Conservation (phyloP, 2,329 filamentous ascomycete species). For the Aspergillus bombycis region DNA sequence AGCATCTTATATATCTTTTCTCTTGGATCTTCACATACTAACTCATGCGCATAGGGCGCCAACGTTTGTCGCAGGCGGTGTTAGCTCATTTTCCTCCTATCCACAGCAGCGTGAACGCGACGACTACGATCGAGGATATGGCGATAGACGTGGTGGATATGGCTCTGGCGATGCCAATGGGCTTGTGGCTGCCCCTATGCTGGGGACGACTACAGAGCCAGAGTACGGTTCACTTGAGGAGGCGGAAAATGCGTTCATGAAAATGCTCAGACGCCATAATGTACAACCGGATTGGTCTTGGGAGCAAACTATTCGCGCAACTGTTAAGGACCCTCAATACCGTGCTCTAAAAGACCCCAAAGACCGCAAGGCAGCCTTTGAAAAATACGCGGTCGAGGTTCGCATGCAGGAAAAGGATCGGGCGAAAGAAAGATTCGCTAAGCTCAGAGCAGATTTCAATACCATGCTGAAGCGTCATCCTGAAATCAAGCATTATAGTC, state of each 20-base stretch:
- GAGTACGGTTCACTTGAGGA: conserved; percentile 82
- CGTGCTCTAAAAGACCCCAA: conserved; percentile 90
- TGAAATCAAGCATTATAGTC: conserved; percentile 95
- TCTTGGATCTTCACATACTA: conserved; percentile 28
- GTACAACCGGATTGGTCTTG: conserved; percentile 92
- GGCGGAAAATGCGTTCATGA: conserved; percentile 89
- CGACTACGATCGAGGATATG: conserved; percentile 49
- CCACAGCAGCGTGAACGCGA: conserved; percentile 51
- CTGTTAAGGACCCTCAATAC: conserved; percentile 89
- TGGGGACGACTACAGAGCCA: conserved; percentile 61
- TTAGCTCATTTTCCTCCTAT: conserved; percentile 47
- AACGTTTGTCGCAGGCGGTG: conserved; percentile 64
- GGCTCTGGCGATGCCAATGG: conserved; percentile 46
- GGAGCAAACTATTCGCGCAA: conserved; percentile 83
- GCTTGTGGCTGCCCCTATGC: conserved; percentile 39
- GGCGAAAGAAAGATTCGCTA: conserved; percentile 88
- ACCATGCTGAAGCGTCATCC: conserved; percentile 95
- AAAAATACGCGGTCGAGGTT: conserved; percentile 91
- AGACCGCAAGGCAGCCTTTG: conserved; percentile 86
- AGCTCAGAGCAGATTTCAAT: conserved; percentile 90
- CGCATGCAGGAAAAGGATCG: conserved; percentile 91
- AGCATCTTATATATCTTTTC: too few relatives aligned
- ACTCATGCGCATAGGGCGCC: conserved; percentile 48
- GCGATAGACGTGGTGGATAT: conserved; percentile 53
- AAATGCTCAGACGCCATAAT: conserved; percentile 80